Evolutionary conservation across 805 yeast species (phyloP), one percentile per base, ranked within the genome.

Genomic region (Metschnikowia continentalis): DNA sequence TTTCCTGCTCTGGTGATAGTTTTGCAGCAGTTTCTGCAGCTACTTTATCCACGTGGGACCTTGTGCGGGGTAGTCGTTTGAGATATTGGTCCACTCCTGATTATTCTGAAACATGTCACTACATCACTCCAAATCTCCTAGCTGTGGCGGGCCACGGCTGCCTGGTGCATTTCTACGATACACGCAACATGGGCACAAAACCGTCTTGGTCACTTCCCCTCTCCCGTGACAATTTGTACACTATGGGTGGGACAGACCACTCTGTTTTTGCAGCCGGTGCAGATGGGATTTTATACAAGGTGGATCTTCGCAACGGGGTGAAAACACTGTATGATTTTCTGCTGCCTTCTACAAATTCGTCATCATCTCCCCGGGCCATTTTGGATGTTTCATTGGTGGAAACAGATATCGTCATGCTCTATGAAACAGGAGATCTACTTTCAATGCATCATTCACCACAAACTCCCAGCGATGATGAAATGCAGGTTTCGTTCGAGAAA

Each of bases 81-180:
- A 51, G 53, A 6, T 50, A 42, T 32, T 41, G 48, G 38, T 26
- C 56, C 33, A 47, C 57, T 30, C 54, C 55, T 13, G 54, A 50
- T 36, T 42, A 40, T 19, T 48, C 49, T 20, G 45, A 50, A 39
- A 38, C 58, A 32, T 56, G 60, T 41, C 35, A 17, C 13, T 45
- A 41, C 30, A 26, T 56, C 7, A 43, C 54, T 8, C 44, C 44
- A 14, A 45, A 35, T 35, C 47, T 57, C 17, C 37, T 57, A 38
- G 56, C 57, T 14, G 61, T 50, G 20, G 55, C 55, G 15, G 61
- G 61, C 32, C 53, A 55, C 35, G 59, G 51, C 35, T 44, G 59
- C 48, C 49, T 42, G 50, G 23, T 58, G 47, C 55, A 51, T 43
- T 35, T 58, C 35, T 56, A 50, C 46, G 61, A 58, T 38, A 20